phyloP scores from a whole-genome alignment of 177 flowering plant species.

The Vitis hybrid region DNA sequence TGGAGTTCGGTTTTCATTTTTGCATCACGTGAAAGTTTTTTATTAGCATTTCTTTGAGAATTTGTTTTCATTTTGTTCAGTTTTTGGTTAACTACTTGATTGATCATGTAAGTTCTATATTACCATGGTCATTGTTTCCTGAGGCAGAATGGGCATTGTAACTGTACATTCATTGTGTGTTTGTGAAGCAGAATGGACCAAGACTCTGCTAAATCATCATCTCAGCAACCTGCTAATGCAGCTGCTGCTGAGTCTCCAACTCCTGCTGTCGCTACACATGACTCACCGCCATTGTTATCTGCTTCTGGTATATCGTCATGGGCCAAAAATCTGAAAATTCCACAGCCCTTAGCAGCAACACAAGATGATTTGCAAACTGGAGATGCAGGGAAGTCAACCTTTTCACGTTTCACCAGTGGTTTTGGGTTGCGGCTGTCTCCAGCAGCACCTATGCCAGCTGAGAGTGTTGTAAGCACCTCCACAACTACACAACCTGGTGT shows the following conservation, averaged over 20 bases:
- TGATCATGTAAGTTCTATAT: too few species aligned
- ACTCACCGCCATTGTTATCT: constrained; percentile 38
- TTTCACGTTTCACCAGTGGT: constrained; percentile 77
- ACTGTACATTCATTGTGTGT: not conserved
- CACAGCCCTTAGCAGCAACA: constrained; percentile 37
- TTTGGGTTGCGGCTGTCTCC: constrained; percentile 61
- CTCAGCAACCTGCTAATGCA: constrained; percentile 25
- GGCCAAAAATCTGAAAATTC: constrained; percentile 62
- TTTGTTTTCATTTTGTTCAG: too few species aligned
- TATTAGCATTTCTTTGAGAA: too few species aligned
- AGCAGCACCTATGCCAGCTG: constrained; percentile 37
- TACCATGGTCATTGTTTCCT: too few species aligned
- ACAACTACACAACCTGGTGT: constrained; percentile 49
- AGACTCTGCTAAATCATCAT: constrained; percentile 32
- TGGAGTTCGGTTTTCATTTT: too few species aligned
- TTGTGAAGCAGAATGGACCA: constrained; percentile 39
- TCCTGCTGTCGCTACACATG: constrained; percentile 23
- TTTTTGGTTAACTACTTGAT: too few species aligned
- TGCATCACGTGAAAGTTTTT: too few species aligned
- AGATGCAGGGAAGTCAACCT: constrained; percentile 53
- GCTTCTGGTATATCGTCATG: constrained; percentile 63
- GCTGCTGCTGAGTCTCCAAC: constrained; percentile 23
- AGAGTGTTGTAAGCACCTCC: constrained; percentile 30
- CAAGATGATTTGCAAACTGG: constrained; percentile 40
- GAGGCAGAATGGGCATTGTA: too few species aligned